Evolutionary conservation across 345 rosid species (phyloP), one percentile per base, ranked within the genome.

Genomic region (Rhodamnia argentea): DNA sequence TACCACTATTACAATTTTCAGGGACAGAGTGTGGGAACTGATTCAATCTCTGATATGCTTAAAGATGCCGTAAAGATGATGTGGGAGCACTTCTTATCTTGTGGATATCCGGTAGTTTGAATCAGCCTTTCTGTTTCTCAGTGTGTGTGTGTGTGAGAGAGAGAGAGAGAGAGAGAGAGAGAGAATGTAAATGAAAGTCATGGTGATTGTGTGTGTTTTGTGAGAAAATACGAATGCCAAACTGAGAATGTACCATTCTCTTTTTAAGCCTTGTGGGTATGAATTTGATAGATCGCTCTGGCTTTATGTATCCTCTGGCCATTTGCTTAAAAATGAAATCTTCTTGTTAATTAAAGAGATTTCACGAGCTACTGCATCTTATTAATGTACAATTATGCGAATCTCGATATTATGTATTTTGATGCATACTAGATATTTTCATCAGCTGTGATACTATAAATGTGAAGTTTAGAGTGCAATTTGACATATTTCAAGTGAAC

Each of bases 51-150:
- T 3, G 81, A 86, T 4, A 82, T 89, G 90, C 92, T 93, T 22
- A 83, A 90, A 62, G 94, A 88, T 84, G 88, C 20, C 37, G 70
- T 93, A 40, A 87, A 42, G 83, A 47, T 91, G 90, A 88, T 93
- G 82, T 91, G 94, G 94, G 88, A 87, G 20, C 82, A 87, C 44
- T 92, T 93, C 90, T 86, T 88, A 37, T 70, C 81, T 37, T 37
- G 47, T 32, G 47, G 81, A 70, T 8, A 37, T 70, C 18, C 47
- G 5, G 47, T 70, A 13, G 20, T 70, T 37, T 70, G 40, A 70
- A 62, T 37, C 32, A 23, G 81, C 4, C 2, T 32, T 42, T 18
- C 22, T 70, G 44, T 42, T 70, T 70, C 47, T 8, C 4, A 32
- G 26, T 16, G 47, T 18, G 44, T 16, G 37, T 5, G 60, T 10